phyloP scores from a whole-genome alignment of 2,329 filamentous ascomycete genomes.

The Sporothrix protearum region DNA sequence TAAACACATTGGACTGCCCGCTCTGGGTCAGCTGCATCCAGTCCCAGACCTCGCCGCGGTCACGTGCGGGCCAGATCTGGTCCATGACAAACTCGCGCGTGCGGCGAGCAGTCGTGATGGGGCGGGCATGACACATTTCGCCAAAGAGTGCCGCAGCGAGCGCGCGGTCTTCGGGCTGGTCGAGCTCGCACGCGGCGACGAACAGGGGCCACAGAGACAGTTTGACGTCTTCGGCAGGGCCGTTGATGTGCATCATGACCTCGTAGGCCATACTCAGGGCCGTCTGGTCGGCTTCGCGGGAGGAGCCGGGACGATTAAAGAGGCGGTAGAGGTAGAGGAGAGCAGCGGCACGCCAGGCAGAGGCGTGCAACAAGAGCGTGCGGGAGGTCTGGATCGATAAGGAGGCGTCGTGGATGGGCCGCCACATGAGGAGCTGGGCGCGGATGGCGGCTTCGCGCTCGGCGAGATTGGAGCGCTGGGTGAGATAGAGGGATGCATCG shows the following conservation, averaged over 20 bases:
- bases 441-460: conserved; percentile 22
- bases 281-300: conserved; percentile 19
- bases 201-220: conserved; percentile 28
- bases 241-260: conserved; percentile 27
- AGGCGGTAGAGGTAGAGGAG: conserved; percentile 26
- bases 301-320: conserved; percentile 24
- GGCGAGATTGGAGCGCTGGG: conserved; percentile 19
- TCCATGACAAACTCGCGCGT: conserved; percentile 24
- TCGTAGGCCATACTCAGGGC: conserved; percentile 27
- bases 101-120: conserved; percentile 22
- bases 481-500: conserved; percentile 8
- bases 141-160: conserved; percentile 22
- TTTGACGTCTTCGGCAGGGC: conserved; percentile 25
- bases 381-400: conserved; percentile 24
- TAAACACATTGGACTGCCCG: conserved; percentile 17
- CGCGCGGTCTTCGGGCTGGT: conserved; percentile 26
- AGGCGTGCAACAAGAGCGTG: conserved; percentile 24
- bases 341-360: conserved; percentile 25
- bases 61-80: conserved; percentile 26
- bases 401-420: conserved; percentile 23
- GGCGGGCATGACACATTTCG: conserved; percentile 23
- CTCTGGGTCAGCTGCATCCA: conserved; percentile 26
- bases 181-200: conserved; percentile 26
- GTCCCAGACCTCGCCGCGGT: conserved; percentile 26
- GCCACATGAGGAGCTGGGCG: conserved; percentile 26